These are phyloP conservation scores for Paramecium caudatum DNA, from an alignment of 73 alveolate species.

Conservation along the genomic window DNA sequence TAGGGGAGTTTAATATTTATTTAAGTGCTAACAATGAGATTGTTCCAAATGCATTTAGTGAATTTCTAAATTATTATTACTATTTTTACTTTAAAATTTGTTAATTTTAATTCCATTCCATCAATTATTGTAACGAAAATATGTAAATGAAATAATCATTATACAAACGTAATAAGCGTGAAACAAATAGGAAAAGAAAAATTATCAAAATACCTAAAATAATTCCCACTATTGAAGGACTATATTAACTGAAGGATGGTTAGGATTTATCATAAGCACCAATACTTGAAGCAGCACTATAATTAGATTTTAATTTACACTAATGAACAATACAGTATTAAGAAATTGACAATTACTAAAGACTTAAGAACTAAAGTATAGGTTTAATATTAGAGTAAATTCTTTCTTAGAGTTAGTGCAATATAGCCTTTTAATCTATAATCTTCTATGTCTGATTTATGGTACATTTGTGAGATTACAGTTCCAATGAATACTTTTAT, in stretches of 20 bases:
- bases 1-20: not conserved
- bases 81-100: not conserved
- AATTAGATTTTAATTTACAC: not conserved
- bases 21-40: not conserved
- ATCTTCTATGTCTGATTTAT: not conserved
- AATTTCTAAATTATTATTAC: not conserved
- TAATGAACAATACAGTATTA: not conserved
- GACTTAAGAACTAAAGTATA: not conserved
- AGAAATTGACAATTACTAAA: not conserved
- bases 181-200: not conserved
- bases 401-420: not conserved
- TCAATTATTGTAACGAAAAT: not conserved
- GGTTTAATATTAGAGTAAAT: not conserved
- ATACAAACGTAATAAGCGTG: not conserved
- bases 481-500: constrained; percentile 18
- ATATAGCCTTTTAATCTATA: constrained; percentile 20
- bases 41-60: constrained; percentile 31
- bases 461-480: not conserved
- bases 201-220: not conserved
- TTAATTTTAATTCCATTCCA: not conserved
- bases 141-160: constrained; percentile 9
- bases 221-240: not conserved
- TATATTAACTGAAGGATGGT: not conserved
- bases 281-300: constrained; percentile 7
- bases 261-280: not conserved